A percentile compares a stretch with the other conserved stretches of the same genome.
Evolutionary conservation across 2,329 filamentous ascomycete species (phyloP).

Genomic region (Colletotrichum aenigma): DNA sequence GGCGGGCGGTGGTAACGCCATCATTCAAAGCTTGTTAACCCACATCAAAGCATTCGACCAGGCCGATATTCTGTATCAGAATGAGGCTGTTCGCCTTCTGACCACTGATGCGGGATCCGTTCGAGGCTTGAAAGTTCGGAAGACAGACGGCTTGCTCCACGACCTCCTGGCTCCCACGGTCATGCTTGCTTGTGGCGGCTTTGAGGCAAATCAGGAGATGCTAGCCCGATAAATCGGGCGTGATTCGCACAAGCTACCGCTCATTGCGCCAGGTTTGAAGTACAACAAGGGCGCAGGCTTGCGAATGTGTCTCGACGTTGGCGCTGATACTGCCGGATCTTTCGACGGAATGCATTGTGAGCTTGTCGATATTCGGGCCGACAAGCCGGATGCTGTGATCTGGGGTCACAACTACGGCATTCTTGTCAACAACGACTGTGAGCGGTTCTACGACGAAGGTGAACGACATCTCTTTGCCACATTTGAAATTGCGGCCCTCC

Average conservation of each 20-base stretch:
- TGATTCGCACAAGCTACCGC: neutral
- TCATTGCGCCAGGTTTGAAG: neutral
- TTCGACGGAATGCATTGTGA: neutral
- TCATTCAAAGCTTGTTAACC: neutral
- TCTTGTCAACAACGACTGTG: conserved; percentile 41
- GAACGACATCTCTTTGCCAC: conserved; percentile 44
- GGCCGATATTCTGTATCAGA: neutral
- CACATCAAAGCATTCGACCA: neutral
- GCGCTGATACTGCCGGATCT: neutral
- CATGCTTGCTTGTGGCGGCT: neutral
- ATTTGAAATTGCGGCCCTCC: conserved; percentile 30
- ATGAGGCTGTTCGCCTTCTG: neutral
- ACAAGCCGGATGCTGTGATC: neutral
- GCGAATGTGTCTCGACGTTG: neutral
- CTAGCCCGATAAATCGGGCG: neutral
- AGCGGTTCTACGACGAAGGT: conserved; percentile 42
- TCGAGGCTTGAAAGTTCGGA: neutral
- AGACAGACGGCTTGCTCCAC: neutral
- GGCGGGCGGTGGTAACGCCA: neutral
- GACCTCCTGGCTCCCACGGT: neutral
- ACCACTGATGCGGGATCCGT: neutral
- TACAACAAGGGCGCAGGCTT: neutral
- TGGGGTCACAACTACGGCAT: conserved; percentile 39
- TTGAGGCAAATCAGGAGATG: neutral
- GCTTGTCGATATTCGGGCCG: neutral